These are phyloP conservation scores for Colletotrichum chlorophyti DNA, from an alignment of 2,329 filamentous ascomycete genomes.

Conservation along the genomic window DNA sequence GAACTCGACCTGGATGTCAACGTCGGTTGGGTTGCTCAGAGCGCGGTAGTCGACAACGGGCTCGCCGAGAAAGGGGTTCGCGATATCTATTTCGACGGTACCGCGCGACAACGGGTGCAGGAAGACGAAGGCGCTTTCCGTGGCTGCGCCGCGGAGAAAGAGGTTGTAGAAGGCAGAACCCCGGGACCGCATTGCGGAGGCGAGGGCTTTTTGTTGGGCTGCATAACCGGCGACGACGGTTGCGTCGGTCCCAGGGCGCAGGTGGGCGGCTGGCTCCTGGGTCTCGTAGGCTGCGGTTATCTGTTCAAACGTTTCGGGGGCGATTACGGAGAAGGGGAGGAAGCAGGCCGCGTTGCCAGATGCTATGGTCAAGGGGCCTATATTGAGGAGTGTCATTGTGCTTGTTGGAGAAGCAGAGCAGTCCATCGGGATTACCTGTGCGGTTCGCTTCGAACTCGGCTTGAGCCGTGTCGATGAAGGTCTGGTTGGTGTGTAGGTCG, in stretches of 20 bases:
- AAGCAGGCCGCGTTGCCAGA: conserved; percentile 30
- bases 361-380: conserved; percentile 30
- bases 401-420: neutral
- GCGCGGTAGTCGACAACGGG: conserved; percentile 37
- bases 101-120: conserved; percentile 35
- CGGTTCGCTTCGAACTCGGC: conserved; percentile 26
- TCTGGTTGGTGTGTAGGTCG: conserved; percentile 25
- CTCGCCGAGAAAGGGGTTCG: conserved; percentile 36
- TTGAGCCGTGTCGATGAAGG: conserved; percentile 19
- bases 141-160: neutral
- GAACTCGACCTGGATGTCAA: conserved; percentile 34
- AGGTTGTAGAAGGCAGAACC: conserved; percentile 29
- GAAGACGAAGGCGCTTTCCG: conserved; percentile 20
- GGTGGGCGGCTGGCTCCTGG: conserved; percentile 29
- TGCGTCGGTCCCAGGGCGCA: conserved; percentile 28
- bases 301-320: conserved; percentile 28
- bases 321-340: conserved; percentile 30
- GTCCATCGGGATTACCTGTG: conserved; percentile 8
- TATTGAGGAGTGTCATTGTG: neutral
- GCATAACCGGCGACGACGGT: conserved; percentile 41
- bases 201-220: conserved; percentile 42
- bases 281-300: conserved; percentile 29
- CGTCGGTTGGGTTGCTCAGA: conserved; percentile 36
- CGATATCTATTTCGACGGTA: conserved; percentile 40
- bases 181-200: no score